Conservation (phyloP, 192 early-diverging fungal species). For the Entophlyctis luteolus region DNA sequence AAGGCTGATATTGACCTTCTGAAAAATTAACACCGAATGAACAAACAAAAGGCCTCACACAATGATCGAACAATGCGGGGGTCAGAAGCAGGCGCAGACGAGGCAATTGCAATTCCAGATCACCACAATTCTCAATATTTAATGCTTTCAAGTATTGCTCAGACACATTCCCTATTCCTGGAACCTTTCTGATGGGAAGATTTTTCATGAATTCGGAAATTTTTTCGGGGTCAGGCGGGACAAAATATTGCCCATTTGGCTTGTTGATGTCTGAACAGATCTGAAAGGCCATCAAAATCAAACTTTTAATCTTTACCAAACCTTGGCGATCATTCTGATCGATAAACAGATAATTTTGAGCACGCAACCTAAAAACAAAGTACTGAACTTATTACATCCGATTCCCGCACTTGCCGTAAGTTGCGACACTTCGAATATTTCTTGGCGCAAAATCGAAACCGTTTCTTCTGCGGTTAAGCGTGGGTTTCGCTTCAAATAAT, state of each 20-base stretch:
- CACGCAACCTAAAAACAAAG: too few species aligned
- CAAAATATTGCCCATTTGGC: constrained; percentile 63
- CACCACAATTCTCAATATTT: constrained; percentile 50
- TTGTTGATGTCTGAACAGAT: constrained; percentile 57
- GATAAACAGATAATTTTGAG: too few species aligned
- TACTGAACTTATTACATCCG: constrained; percentile 33
- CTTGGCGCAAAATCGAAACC: constrained; percentile 47
- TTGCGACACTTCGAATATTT: constrained; percentile 41
- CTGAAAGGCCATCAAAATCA: constrained; percentile 30
- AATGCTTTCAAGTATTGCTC: constrained; percentile 54
- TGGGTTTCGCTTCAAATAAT: constrained; percentile 43
- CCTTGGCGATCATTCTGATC: constrained; percentile 43
- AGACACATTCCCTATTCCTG: constrained; percentile 54
- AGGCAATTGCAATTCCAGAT: constrained; percentile 35
- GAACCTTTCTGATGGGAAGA: constrained; percentile 54
- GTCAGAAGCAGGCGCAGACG: background rate
- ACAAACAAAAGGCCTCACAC: background rate
- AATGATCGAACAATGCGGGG: constrained; percentile 7
- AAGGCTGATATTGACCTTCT: constrained; percentile 12
- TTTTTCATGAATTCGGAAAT: constrained; percentile 46
- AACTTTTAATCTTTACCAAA: constrained; percentile 26
- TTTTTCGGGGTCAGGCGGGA: constrained; percentile 36
- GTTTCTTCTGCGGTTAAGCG: constrained; percentile 32
- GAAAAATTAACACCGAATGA: background rate
- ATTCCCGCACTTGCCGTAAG: constrained; percentile 38